Evolutionary conservation across 192 early-diverging fungal species (phyloP), one percentile per base, ranked within the genome.

Genomic region (Coemansia sp.): DNA sequence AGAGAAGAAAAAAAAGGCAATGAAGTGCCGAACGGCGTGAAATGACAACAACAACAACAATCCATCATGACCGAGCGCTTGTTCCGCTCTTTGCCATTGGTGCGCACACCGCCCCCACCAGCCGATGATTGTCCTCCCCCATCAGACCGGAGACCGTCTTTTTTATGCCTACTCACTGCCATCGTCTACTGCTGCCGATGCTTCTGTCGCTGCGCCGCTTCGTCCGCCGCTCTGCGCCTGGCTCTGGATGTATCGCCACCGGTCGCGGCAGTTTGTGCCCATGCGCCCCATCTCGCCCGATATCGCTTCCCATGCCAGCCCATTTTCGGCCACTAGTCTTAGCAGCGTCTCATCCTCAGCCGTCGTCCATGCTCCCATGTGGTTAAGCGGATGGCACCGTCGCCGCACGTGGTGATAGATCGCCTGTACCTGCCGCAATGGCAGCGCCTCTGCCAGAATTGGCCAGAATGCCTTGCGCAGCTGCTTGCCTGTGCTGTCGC

Each of bases 231-330:
- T 11, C 57, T 36, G 34, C 44, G 17, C 15, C 15, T 39, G n/a
- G 45, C 50, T 66, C 69, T 73, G 78, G 34, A 81, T 73, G 70
- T 81, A 76, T 42, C 78, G 78, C 78, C 78, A 81, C 27, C 70
- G 78, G 68, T 81, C 78, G 64, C 78, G 73, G 67, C 78, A 81
- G 78, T 76, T 81, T 4, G 78, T 76, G 53, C 78, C 78, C 70
- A 70, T 81, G 23, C 78, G 73, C 48, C 78, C 78, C 55, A 81
- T 46, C 64, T 73, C 61, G 61, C 45, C 46, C 61, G 74, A 69
- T 36, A 81, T 76, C 38, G 74, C 69, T 74, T 81, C 78, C 78
- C 78, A 81, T 50, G 78, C 66, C 60, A 65, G 70, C 42, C 78
- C 78, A 48, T 81, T 74, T 32, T 59, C 69, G 0, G 74, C 78